A percentile compares a stretch with the other conserved stretches of the same genome.
Conservation (phyloP, 176 grass and related monocot genomes). For the Pontederia paniculata region DNA sequence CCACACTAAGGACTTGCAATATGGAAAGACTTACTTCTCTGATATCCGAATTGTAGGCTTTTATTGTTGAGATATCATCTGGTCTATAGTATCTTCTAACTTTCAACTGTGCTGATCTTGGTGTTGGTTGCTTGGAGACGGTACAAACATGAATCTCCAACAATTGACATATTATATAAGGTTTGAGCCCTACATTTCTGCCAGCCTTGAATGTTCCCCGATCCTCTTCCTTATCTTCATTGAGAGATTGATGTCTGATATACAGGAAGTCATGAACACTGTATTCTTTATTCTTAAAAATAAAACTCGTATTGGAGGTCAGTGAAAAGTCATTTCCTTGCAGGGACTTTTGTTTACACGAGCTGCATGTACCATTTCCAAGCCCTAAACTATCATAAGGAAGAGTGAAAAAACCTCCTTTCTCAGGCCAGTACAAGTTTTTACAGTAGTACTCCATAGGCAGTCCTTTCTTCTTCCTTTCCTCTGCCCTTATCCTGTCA, state of each 20-base stretch:
- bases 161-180: conserved; percentile 76
- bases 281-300: conserved; percentile 51
- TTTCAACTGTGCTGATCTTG: conserved; percentile 53
- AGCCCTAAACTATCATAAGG: conserved; percentile 54
- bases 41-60: conserved; percentile 89
- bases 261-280: conserved; percentile 68
- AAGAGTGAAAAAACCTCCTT: conserved; percentile 76
- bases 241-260: conserved; percentile 64
- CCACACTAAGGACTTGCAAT: neutral
- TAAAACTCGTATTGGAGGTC: conserved; percentile 53
- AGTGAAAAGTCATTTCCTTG: conserved; percentile 52
- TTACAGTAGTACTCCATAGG: conserved; percentile 73
- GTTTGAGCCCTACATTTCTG: conserved; percentile 86
- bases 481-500: conserved; percentile 55
- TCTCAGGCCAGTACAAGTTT: conserved; percentile 79
- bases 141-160: conserved; percentile 36
- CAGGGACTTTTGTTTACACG: conserved; percentile 54
- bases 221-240: conserved; percentile 34
- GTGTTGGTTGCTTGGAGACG: conserved; percentile 39
- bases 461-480: conserved; percentile 79
- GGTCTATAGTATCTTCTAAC: conserved; percentile 91
- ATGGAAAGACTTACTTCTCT: conserved; percentile 55
- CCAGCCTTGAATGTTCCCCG: conserved; percentile 64
- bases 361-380: conserved; percentile 70
- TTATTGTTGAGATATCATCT: conserved; percentile 69